A percentile compares a stretch with the other conserved stretches of the same genome.
Evolutionary conservation across 257 asterid genomes (phyloP).

Genomic region (Solanum clarkiae): DNA sequence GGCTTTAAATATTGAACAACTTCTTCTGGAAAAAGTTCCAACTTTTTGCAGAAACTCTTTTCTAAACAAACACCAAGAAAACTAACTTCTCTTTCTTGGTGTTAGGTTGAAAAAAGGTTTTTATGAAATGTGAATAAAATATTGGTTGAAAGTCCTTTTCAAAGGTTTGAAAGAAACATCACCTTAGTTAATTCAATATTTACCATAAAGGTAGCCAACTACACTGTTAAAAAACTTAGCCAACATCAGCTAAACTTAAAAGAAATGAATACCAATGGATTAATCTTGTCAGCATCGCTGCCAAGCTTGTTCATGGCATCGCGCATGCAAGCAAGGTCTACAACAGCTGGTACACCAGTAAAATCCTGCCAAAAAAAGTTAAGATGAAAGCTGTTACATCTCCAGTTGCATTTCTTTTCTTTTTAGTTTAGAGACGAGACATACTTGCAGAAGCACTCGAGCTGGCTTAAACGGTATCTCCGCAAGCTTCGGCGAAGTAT

Average conservation of each 20-base stretch:
- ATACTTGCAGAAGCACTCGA: slow-evolving; percentile 87
- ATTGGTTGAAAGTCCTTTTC: background rate
- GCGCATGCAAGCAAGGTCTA: slow-evolving; percentile 95
- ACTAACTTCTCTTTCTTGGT: background rate
- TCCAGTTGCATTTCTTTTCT: background rate
- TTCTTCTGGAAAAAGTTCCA: background rate
- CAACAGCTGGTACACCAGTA: slow-evolving; percentile 96
- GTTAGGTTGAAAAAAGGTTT: background rate
- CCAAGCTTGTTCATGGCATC: slow-evolving; percentile 96
- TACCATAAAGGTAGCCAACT: background rate
- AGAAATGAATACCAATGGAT: slow-evolving; percentile 64
- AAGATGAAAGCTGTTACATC: background rate
- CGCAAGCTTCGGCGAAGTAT: slow-evolving; percentile 68
- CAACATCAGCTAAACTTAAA: background rate
- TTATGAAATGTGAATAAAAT: background rate
- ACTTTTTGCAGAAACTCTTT: background rate
- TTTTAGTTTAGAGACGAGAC: background rate
- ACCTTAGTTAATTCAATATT: background rate
- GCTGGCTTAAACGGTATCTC: slow-evolving; percentile 98
- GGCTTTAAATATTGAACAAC: background rate
- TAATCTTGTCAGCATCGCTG: slow-evolving; percentile 87
- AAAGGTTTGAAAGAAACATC: background rate
- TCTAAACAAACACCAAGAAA: background rate
- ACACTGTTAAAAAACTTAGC: background rate
- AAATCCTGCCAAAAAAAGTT: slow-evolving; percentile 49